Evolutionary conservation across 495 filamentous ascomycete species (phyloP), one percentile per base, ranked within the genome.

Genomic region (Podospora bellae-mahoneyi): DNA sequence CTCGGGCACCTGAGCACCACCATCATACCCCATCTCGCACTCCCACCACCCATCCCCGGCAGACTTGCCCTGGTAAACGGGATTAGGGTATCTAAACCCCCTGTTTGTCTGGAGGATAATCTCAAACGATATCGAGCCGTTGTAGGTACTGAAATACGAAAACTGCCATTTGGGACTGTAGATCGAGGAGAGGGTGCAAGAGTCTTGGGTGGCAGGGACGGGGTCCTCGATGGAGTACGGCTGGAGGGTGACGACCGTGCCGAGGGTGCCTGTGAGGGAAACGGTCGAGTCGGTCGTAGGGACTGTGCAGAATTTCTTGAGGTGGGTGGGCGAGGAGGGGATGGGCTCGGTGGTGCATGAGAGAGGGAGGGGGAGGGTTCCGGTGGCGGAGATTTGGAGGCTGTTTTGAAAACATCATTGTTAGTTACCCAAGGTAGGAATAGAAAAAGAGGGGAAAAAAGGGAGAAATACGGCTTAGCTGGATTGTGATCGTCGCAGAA

Each of bases 171-270:
- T 26, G 5, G 76, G 76, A 44, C 60, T 26, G 55, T 74, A 55
- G 44, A 78, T 66, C 20, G 73, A 74, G 0, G 71, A 68, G 2
- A 76, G 44, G 26, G 74, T 78, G 72, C 74, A 78, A 20, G 70
- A 72, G 64, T 78, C 74, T 13, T 48, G 39, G 7, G 54, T 56
- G 27, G 32, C 7, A 5, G 68, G 67, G n/a, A 70, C 48, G 1
- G 74, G 74, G 57, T 74, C 74, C 16, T 69, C 68, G 60, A 78
- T 70, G 5, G 73, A 71, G 68, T 74, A 78, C 0, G 76, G 70
- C 13, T 69, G 58, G 0, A 78, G 70, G 7, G 64, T 44, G 19
- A 26, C 55, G 19, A 67, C 23, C 0, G 64, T 57, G 18, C 67
- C 27, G 23, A 71, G 48, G 1, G 62, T 66, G 28, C 75, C 76